Percentiles rank a stretch among this genome's conserved stretches.
phyloP scores from a whole-genome alignment of 2,329 filamentous ascomycete species.

The Xylaria sp. region DNA sequence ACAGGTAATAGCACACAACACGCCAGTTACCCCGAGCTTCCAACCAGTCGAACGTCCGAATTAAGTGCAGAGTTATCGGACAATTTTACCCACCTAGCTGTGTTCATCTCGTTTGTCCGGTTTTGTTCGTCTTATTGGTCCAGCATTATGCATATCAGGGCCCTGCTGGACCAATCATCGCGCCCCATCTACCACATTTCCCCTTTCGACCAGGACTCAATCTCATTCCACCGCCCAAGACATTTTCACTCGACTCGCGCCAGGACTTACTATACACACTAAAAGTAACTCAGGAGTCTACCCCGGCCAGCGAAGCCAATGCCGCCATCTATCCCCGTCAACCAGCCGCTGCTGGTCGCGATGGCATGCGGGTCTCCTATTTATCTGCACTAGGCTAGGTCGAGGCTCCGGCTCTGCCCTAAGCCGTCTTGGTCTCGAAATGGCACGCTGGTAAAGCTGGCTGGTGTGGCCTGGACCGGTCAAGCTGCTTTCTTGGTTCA shows the following conservation, averaged over 20 bases:
- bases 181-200: constrained; percentile 18
- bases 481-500: constrained; percentile 9
- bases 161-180: constrained; percentile 22
- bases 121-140: constrained; percentile 24
- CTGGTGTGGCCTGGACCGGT: constrained; percentile 28
- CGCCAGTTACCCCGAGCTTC: background rate
- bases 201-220: constrained; percentile 17
- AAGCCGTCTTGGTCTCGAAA: constrained; percentile 16
- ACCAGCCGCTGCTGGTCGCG: constrained; percentile 11
- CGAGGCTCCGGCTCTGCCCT: background rate
- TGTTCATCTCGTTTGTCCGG: constrained; percentile 33
- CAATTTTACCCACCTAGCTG: background rate
- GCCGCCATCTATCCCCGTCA: background rate
- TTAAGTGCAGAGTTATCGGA: background rate
- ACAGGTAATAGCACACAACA: too few species aligned
- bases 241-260: background rate
- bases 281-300: constrained; percentile 13
- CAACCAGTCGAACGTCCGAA: background rate
- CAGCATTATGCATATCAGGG: constrained; percentile 3
- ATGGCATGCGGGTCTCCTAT: constrained; percentile 16
- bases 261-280: background rate
- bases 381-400: constrained; percentile 13
- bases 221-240: constrained; percentile 14
- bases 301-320: constrained; percentile 2
- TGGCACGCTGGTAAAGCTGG: constrained; percentile 4